Conservation (phyloP, 75 land plant species). For the Chamaecyparis obtusa region DNA sequence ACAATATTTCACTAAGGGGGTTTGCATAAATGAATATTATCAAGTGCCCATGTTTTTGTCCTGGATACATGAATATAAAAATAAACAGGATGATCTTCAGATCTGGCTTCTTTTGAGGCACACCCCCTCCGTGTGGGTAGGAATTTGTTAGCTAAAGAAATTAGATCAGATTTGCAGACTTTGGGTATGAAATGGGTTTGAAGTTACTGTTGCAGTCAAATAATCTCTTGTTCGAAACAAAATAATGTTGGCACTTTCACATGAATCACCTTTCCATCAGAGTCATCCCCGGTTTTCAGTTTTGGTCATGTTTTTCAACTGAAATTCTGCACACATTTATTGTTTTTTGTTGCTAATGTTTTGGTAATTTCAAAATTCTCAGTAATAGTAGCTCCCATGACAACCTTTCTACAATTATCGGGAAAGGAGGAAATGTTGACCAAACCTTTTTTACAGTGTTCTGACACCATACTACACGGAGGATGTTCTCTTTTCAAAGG, state of each 20-base stretch:
- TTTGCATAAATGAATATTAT: too few relatives aligned
- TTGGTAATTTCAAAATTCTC: background rate
- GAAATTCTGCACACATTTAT: background rate
- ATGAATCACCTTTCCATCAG: background rate
- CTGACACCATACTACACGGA: conserved; percentile 94
- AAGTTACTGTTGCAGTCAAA: too few relatives aligned
- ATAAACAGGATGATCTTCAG: background rate
- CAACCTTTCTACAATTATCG: background rate
- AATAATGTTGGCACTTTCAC: background rate
- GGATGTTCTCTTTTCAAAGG: conserved; percentile 72
- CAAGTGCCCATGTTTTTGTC: too few relatives aligned
- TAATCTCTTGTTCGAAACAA: too few relatives aligned
- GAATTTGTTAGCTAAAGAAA: background rate
- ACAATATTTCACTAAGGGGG: too few relatives aligned
- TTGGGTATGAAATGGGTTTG: background rate
- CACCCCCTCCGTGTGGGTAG: background rate
- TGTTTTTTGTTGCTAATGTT: background rate
- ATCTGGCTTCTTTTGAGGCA: background rate
- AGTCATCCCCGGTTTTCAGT: background rate
- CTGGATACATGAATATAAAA: too few relatives aligned
- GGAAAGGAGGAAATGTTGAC: background rate
- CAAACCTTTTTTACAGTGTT: conserved; percentile 51
- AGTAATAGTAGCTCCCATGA: background rate
- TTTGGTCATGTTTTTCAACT: background rate
- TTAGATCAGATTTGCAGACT: background rate